phyloP scores from a whole-genome alignment of 2,329 filamentous ascomycete species.

The Fusarium tanahbumbuense region DNA sequence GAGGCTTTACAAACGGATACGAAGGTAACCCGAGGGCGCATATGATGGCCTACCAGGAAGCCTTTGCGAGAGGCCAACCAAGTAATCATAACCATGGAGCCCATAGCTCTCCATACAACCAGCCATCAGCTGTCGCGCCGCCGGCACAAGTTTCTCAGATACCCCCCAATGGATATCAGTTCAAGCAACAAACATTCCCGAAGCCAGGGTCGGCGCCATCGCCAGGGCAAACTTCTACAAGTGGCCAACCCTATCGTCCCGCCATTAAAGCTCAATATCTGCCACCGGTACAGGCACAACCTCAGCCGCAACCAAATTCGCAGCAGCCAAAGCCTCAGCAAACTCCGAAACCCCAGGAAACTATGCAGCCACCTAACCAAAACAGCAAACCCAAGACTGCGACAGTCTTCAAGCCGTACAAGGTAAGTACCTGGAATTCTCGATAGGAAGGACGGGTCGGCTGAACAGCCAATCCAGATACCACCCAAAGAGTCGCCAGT shows the following conservation, averaged over 20 bases:
- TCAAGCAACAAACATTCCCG: slow-evolving; percentile 17
- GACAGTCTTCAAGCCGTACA: slow-evolving; percentile 47
- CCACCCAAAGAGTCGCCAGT: slow-evolving; percentile 58
- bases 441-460: slow-evolving; percentile 42
- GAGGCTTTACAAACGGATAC: slow-evolving; percentile 71
- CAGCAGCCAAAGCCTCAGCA: slow-evolving; percentile 11
- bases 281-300: slow-evolving; percentile 5
- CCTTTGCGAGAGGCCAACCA: slow-evolving; percentile 45
- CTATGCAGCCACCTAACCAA: slow-evolving; percentile 20
- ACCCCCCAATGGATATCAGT: slow-evolving; percentile 4
- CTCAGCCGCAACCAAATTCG: neutral
- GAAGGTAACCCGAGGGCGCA: slow-evolving; percentile 64
- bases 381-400: slow-evolving; percentile 42
- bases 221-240: neutral
- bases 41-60: slow-evolving; percentile 52
- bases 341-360: neutral
- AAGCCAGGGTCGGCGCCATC: slow-evolving; percentile 3
- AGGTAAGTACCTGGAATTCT: slow-evolving; percentile 49
- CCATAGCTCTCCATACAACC: slow-evolving; percentile 10
- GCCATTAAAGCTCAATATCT: slow-evolving; percentile 41
- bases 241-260: slow-evolving; percentile 27
- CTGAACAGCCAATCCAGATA: slow-evolving; percentile 49
- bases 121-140: neutral
- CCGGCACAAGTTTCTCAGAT: slow-evolving; percentile 2
- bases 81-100: neutral